phyloP scores from a whole-genome alignment of 257 asterid genomes.

The Nicotiana undulata region DNA sequence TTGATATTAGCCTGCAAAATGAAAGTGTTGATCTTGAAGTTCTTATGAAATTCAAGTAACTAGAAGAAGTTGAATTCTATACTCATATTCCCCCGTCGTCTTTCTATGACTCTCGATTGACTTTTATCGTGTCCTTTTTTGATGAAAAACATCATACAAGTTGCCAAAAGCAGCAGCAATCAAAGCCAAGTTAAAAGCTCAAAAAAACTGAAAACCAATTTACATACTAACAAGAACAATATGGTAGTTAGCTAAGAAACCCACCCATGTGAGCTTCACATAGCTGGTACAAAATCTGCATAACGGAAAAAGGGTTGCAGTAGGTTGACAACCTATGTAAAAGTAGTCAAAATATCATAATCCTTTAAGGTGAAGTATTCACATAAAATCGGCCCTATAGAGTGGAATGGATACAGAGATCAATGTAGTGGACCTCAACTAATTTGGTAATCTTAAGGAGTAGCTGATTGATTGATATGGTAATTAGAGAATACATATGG shows the following conservation, averaged over 20 bases:
- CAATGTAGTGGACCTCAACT: background rate
- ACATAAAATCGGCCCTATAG: background rate
- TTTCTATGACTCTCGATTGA: background rate
- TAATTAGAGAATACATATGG: background rate
- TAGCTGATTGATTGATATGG: background rate
- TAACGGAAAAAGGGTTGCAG: background rate
- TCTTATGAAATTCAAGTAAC: background rate
- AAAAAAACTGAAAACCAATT: background rate
- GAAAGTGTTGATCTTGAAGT: background rate
- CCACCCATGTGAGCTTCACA: background rate
- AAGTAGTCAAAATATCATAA: background rate
- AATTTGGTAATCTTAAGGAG: background rate
- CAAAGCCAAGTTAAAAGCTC: background rate
- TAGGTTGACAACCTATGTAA: background rate
- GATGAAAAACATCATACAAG: background rate
- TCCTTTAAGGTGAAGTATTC: background rate
- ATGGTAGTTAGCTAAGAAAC: background rate
- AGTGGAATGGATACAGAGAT: background rate
- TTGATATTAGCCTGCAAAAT: conserved; percentile 82
- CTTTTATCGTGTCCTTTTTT: background rate
- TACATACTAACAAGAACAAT: background rate
- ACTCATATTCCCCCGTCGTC: background rate
- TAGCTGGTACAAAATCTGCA: background rate
- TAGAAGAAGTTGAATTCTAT: background rate
- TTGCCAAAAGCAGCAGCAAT: background rate